phyloP scores from a whole-genome alignment of 2,329 filamentous ascomycete genomes.

The Chrysoporthe austroafricana region DNA sequence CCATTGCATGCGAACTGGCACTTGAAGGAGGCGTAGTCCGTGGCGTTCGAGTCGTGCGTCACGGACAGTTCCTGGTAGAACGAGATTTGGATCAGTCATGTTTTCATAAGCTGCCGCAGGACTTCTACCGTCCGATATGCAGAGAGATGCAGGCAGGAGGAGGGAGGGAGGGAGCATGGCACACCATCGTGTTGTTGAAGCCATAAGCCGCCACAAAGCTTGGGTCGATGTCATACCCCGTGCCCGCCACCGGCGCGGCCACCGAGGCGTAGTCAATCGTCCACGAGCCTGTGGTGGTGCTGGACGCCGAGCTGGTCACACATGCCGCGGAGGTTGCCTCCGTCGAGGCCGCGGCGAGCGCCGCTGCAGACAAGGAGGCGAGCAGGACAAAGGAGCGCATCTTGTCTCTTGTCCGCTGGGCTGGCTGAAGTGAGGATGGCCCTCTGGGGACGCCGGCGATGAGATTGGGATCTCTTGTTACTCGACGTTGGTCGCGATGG shows the following conservation, averaged over 20 bases:
- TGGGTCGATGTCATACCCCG: slow-evolving; percentile 25
- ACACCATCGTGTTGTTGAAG: slow-evolving; percentile 26
- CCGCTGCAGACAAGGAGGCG: background rate
- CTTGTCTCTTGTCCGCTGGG: background rate
- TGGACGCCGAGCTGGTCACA: slow-evolving; percentile 13
- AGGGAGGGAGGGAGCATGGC: background rate
- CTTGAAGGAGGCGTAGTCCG: slow-evolving; percentile 36
- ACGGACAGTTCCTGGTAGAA: slow-evolving; percentile 27
- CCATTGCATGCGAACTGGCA: slow-evolving; percentile 38
- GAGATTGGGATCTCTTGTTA: background rate
- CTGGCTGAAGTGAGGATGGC: background rate
- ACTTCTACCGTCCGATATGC: background rate
- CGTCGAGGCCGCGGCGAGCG: slow-evolving; percentile 7
- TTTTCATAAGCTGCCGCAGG: background rate
- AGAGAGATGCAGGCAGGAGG: background rate
- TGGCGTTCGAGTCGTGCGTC: slow-evolving; percentile 23
- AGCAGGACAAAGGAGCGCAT: background rate
- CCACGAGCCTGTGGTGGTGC: slow-evolving; percentile 2
- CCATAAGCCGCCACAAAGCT: slow-evolving; percentile 17
- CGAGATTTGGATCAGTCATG: background rate
- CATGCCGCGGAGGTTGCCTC: slow-evolving; percentile 14
- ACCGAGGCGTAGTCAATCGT: slow-evolving; percentile 20
- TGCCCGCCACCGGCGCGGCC: slow-evolving; percentile 10
- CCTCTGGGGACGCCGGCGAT: no score
- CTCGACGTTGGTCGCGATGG: background rate